These are phyloP conservation scores for Solanum pimpinellifolium DNA, from an alignment of 257 asterid species.

Conservation along the genomic window DNA sequence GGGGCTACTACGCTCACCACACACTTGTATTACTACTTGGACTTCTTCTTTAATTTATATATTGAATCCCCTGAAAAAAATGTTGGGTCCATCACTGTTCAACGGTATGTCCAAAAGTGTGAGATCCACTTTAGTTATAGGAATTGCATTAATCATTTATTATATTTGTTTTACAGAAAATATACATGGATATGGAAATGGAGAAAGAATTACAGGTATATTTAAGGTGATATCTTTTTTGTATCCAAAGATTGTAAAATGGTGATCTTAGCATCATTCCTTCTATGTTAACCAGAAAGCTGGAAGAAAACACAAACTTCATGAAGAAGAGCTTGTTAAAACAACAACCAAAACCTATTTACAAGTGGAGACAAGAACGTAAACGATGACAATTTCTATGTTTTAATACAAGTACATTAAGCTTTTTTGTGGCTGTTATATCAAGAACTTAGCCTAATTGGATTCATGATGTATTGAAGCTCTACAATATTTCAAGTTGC, in stretches of 20 bases:
- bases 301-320: conserved; percentile 73
- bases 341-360: conserved; percentile 49
- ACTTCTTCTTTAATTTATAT: too few species aligned
- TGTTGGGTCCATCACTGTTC: too few species aligned
- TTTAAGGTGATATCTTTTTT: neutral
- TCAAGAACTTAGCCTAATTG: neutral
- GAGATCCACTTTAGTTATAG: too few species aligned
- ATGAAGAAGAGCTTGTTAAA: conserved; percentile 56
- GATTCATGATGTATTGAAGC: neutral
- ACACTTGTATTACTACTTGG: too few species aligned
- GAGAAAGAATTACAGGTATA: conserved; percentile 83
- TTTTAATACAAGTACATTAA: neutral
- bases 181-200: conserved; percentile 66
- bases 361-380: conserved; percentile 70
- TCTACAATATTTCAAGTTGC: neutral
- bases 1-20: too few species aligned
- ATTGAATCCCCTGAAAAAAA: too few species aligned
- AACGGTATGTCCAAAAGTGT: too few species aligned
- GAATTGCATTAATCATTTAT: too few species aligned
- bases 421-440: neutral
- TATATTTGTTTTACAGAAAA: conserved; percentile 30
- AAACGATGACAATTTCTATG: conserved; percentile 31
- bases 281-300: conserved; percentile 42
- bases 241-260: neutral
- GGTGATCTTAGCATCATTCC: neutral